These are phyloP conservation scores for Anethum foeniculum DNA, from an alignment of 140 eudicot species.

Conservation along the genomic window DNA sequence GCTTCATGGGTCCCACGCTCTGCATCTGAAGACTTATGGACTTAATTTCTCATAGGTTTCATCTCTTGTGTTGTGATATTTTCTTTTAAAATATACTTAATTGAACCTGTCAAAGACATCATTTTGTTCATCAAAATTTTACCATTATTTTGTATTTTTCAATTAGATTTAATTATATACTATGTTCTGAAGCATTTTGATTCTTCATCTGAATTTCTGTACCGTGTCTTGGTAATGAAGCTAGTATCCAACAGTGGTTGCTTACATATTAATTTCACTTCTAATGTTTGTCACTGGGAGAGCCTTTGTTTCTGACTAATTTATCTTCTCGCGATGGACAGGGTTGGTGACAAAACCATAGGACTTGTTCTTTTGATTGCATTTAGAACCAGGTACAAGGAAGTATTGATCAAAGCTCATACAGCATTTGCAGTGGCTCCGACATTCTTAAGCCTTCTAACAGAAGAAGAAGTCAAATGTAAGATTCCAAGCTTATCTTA, in stretches of 20 bases:
- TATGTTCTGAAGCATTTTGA: background rate
- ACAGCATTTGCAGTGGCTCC: conserved; percentile 55
- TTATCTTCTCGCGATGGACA: conserved; percentile 18
- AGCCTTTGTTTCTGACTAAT: background rate
- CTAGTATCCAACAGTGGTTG: background rate
- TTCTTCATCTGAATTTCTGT: background rate
- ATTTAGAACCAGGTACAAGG: conserved; percentile 73
- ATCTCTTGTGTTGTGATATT: background rate
- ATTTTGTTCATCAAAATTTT: background rate
- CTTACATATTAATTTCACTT: background rate
- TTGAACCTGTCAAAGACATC: background rate
- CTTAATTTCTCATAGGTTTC: background rate
- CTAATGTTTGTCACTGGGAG: background rate
- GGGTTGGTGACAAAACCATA: conserved; percentile 76
- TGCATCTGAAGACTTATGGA: background rate
- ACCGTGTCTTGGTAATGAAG: background rate
- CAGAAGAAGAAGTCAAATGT: conserved; percentile 87
- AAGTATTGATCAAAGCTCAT: conserved; percentile 76
- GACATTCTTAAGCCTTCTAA: conserved; percentile 52
- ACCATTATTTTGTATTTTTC: background rate
- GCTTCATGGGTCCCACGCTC: background rate
- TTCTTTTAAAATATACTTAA: background rate
- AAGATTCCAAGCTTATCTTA: conserved; percentile 23
- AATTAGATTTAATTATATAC: background rate
- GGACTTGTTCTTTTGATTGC: conserved; percentile 72